phyloP scores from a whole-genome alignment of 495 filamentous ascomycete species.

The Trichoderma asperelloides region DNA sequence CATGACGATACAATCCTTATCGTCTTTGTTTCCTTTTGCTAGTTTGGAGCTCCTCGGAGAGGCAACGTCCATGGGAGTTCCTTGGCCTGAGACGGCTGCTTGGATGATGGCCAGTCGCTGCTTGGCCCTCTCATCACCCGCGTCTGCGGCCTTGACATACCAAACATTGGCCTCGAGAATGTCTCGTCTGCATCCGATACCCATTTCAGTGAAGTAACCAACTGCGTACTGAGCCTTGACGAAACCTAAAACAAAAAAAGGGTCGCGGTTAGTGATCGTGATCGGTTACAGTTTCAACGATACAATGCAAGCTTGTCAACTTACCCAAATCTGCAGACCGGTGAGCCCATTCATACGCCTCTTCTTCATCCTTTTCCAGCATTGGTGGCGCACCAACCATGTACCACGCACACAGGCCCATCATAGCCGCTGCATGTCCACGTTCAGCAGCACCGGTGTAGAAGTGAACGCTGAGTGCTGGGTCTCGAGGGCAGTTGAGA shows the following conservation, averaged over 20 bases:
- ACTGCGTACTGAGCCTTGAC: conserved; percentile 92
- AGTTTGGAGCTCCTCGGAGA: conserved; percentile 39
- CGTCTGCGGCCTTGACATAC: conserved; percentile 94
- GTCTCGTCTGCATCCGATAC: conserved; percentile 89
- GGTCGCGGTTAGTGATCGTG: neutral
- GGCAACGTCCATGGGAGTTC: conserved; percentile 45
- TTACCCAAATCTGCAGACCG: conserved; percentile 77
- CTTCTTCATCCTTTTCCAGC: conserved; percentile 86
- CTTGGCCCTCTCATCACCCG: conserved; percentile 82
- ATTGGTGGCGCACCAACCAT: conserved; percentile 91
- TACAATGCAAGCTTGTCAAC: conserved; percentile 18
- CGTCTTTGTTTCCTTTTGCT: conserved; percentile 39
- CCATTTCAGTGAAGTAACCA: conserved; percentile 98
- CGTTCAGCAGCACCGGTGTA: conserved; percentile 86
- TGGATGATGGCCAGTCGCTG: conserved; percentile 78
- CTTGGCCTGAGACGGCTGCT: conserved; percentile 72
- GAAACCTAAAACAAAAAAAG: conserved; percentile 45
- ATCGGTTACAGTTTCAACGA: neutral
- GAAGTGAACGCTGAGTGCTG: conserved; percentile 91
- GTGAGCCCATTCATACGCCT: conserved; percentile 94
- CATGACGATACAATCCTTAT: conserved; percentile 54
- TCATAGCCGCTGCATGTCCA: conserved; percentile 86
- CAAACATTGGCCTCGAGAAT: conserved; percentile 92
- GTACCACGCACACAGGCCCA: conserved; percentile 98
- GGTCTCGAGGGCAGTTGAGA: conserved; percentile 78